Percentiles rank a stretch among this genome's conserved stretches.
Evolutionary conservation across 495 filamentous ascomycete genomes (phyloP).

Genomic region (Penicillium paxilli): DNA sequence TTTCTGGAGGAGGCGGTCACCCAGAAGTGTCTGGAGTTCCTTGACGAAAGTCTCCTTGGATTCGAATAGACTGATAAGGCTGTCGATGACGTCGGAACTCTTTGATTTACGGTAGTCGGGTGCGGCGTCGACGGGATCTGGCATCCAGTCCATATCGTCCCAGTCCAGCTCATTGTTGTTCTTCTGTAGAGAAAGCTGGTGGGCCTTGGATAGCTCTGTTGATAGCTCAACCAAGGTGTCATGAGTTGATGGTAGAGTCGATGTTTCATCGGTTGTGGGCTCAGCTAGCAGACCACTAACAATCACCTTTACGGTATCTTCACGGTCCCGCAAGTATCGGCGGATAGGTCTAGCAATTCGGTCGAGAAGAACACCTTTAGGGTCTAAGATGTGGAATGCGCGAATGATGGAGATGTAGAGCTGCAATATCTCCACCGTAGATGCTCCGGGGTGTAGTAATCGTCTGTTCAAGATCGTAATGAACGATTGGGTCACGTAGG

Average conservation of each 20-base stretch:
- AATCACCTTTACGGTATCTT: constrained; percentile 86
- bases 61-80: constrained; percentile 82
- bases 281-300: constrained; percentile 82
- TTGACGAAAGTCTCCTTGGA: constrained; percentile 88
- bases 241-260: constrained; percentile 22
- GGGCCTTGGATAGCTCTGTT: constrained; percentile 64
- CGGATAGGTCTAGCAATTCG: constrained; percentile 82
- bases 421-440: constrained; percentile 84
- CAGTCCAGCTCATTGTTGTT: constrained; percentile 76
- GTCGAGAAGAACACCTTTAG: constrained; percentile 86
- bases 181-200: constrained; percentile 46
- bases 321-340: constrained; percentile 85
- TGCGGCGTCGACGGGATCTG: constrained; percentile 89
- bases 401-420: constrained; percentile 92
- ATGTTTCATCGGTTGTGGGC: constrained; percentile 48
- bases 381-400: constrained; percentile 84
- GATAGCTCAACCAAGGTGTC: constrained; percentile 74
- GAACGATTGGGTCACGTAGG: constrained; percentile 70
- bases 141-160: constrained; percentile 88
- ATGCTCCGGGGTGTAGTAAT: constrained; percentile 83
- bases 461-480: constrained; percentile 64
- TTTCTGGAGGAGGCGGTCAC: constrained; percentile 75
- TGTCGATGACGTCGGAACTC: constrained; percentile 87
- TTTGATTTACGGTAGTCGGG: constrained; percentile 90
- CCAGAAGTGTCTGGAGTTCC: constrained; percentile 84